A percentile compares a stretch with the other conserved stretches of the same genome.
phyloP scores from a whole-genome alignment of 2,329 filamentous ascomycete species.

The Podosphaera fusca region DNA sequence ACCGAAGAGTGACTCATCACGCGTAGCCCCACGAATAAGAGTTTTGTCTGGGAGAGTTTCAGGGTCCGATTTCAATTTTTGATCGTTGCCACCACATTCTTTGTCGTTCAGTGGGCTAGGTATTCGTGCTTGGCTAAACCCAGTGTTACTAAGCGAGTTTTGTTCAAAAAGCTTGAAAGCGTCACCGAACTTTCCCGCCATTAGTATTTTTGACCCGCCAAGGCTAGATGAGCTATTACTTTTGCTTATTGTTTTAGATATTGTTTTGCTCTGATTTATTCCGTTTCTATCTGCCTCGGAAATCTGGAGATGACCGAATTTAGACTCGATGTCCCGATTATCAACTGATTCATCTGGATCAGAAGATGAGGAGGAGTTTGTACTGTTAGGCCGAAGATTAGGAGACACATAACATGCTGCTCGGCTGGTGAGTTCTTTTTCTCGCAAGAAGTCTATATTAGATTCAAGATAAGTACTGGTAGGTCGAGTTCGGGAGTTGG shows the following conservation, averaged over 20 bases:
- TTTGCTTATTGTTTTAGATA: slow-evolving; percentile 34
- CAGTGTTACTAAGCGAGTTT: slow-evolving; percentile 11
- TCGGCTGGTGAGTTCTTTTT: slow-evolving; percentile 32
- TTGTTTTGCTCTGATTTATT: slow-evolving; percentile 26
- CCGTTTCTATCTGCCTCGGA: slow-evolving; percentile 38
- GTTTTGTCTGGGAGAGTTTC: slow-evolving; percentile 46
- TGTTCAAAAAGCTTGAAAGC: slow-evolving; percentile 80
- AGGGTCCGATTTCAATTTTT: slow-evolving; percentile 50
- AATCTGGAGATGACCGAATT: slow-evolving; percentile 60
- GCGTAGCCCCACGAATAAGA: not conserved
- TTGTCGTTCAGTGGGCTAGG: slow-evolving; percentile 19
- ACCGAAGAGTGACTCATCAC: not conserved
- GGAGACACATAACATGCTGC: slow-evolving; percentile 9
- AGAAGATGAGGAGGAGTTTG: slow-evolving; percentile 17
- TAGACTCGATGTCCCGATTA: slow-evolving; percentile 47
- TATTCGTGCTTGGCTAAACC: slow-evolving; percentile 21
- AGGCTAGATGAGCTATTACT: slow-evolving; percentile 47
- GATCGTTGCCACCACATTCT: slow-evolving; percentile 22
- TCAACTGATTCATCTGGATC: slow-evolving; percentile 12
- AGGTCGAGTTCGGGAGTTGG: slow-evolving; percentile 46
- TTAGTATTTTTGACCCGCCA: slow-evolving; percentile 53
- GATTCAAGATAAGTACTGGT: slow-evolving; percentile 65
- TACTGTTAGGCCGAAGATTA: slow-evolving; percentile 8
- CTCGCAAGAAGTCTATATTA: slow-evolving; percentile 60
- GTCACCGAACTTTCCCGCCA: slow-evolving; percentile 79